phyloP scores from a whole-genome alignment of 2,329 filamentous ascomycete genomes.

The Aquanectria penicillioides region DNA sequence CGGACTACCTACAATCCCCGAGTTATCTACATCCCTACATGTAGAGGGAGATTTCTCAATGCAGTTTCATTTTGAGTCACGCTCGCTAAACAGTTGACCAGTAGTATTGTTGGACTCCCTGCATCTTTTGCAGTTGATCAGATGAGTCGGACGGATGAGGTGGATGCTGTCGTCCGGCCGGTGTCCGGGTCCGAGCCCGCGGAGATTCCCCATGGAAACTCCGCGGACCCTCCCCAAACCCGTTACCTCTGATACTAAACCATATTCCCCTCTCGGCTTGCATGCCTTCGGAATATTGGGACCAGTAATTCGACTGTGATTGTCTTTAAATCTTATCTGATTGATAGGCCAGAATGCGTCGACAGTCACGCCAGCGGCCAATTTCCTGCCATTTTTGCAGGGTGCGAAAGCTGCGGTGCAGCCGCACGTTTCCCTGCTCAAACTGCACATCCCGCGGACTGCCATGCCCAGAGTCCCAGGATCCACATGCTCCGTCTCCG shows the following conservation, averaged over 20 bases:
- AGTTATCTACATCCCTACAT: too few species aligned
- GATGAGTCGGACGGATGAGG: not conserved
- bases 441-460: constrained; percentile 50
- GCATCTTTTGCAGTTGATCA: not conserved
- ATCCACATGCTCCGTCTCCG: constrained; percentile 34
- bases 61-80: not conserved
- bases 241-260: constrained; percentile 22
- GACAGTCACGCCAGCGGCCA: constrained; percentile 47
- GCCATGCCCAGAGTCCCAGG: constrained; percentile 40
- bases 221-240: constrained; percentile 25
- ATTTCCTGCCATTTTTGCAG: constrained; percentile 49
- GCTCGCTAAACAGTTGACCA: not conserved
- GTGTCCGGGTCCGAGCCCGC: constrained; percentile 24
- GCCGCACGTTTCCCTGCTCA: constrained; percentile 48
- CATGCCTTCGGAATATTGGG: too few species aligned
- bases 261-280: too few species aligned
- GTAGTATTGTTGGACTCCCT: not conserved
- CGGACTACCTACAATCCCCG: too few species aligned
- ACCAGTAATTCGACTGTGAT: too few species aligned
- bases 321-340: not conserved
- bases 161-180: constrained; percentile 15
- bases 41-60: too few species aligned
- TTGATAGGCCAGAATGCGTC: constrained; percentile 37
- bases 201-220: constrained; percentile 37
- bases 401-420: constrained; percentile 49